Evolutionary conservation across 2,329 filamentous ascomycete genomes (phyloP), one percentile per base, ranked within the genome.

Genomic region (Botrytis fragariae): DNA sequence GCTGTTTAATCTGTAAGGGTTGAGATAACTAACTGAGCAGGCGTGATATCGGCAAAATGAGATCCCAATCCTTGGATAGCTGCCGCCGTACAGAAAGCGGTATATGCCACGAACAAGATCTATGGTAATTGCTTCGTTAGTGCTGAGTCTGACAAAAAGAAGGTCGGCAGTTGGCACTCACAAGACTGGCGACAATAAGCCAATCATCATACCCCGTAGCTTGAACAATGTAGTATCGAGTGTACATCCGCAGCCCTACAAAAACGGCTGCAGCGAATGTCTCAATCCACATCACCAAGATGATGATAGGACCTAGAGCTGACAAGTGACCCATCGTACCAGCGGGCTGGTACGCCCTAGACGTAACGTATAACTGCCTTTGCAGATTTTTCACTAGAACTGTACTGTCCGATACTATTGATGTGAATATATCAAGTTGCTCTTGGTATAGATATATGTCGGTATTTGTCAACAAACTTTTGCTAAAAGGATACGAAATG

Each of bases 241-340:
- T 71, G 45, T 71, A 71, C 42, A 71, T 62, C n/a, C 69, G 39
- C 29, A 57, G 48, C 25, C 42, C 57, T 42, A 71, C 59, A 20
- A 71, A 71, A 7, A 63, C 6, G 6, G 35, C 44, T 39, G 69
- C 69, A 35, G 37, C 22, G 14, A 51, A 32, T 51, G 69, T 71
- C 35, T 71, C 29, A 32, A 37, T n/a, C 69, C 69, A 71, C 45
- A 71, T 54, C 59, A 71, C 69, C 44, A 37, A 45, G 60, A 71
- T 63, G 14, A 71, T 42, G 48, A 35, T 44, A 42, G 69, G 69
- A 9, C 69, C 69, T 32, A 71, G 35, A 51, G 14, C 59, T 54
- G 59, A 18, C 16, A 71, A 42, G 48, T 63, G 59, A 16, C 12
- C 35, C 69, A 71, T 71, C 8, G 12, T 63, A 9, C n/a, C n/a